Evolutionary conservation across 108 stramenopile genomes (phyloP).

Genomic region (Conticribra weissflogii): DNA sequence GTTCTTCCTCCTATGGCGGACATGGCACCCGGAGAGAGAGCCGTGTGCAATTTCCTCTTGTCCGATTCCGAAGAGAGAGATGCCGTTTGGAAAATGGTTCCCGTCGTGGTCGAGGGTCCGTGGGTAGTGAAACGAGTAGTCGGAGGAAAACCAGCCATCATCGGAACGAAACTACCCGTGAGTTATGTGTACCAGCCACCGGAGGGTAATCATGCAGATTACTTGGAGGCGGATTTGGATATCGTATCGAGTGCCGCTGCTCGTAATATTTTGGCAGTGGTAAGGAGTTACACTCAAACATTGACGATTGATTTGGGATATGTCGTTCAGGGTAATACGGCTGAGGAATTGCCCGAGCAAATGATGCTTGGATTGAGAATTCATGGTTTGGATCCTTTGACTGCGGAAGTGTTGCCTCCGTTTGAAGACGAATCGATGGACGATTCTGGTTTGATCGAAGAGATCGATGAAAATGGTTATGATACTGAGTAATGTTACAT

Average conservation of each 20-base stretch:
- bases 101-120: conserved; percentile 81
- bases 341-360: conserved; percentile 84
- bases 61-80: conserved; percentile 63
- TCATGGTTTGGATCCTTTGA: conserved; percentile 87
- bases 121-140: conserved; percentile 84
- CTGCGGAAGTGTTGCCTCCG: conserved; percentile 62
- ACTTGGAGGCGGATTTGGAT: conserved; percentile 86
- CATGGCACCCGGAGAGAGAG: conserved; percentile 63
- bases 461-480: not conserved
- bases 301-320: conserved; percentile 86
- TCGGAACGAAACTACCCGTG: conserved; percentile 80
- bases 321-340: conserved; percentile 73
- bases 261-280: conserved; percentile 80
- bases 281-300: conserved; percentile 71
- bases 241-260: conserved; percentile 82
- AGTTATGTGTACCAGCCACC: conserved; percentile 62
- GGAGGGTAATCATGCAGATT: conserved; percentile 52
- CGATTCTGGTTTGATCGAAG: too few relatives aligned
- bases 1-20: conserved; percentile 43
- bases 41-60: conserved; percentile 61
- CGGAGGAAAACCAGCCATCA: conserved; percentile 83
- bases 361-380: conserved; percentile 81
- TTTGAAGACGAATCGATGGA: conserved; percentile 21
- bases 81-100: conserved; percentile 70
- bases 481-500: not conserved